Evolutionary conservation across 495 filamentous ascomycete species (phyloP).

Genomic region (Xylaria flabelliformis): DNA sequence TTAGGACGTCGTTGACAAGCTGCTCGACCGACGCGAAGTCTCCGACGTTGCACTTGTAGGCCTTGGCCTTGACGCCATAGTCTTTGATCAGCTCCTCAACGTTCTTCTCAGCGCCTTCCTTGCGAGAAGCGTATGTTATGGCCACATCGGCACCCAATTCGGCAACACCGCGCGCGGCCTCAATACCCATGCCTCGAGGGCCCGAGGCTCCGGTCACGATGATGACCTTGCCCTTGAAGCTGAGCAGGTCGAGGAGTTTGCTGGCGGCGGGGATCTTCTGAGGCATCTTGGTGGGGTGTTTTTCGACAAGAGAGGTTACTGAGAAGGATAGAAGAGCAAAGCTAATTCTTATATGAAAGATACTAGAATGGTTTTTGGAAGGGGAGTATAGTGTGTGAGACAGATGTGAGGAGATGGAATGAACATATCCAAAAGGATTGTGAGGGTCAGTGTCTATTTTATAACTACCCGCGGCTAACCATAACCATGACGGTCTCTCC

Average conservation of each 20-base stretch:
- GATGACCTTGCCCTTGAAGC: constrained; percentile 60
- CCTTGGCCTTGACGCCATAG: constrained; percentile 65
- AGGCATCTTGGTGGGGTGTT: constrained; percentile 38
- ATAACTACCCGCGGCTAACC: constrained; percentile 11
- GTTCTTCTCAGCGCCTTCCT: constrained; percentile 64
- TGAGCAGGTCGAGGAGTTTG: constrained; percentile 52
- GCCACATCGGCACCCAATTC: constrained; percentile 59
- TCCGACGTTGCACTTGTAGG: constrained; percentile 70
- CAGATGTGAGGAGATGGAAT: background rate
- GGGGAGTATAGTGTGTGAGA: background rate
- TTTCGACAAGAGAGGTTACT: background rate
- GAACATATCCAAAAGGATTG: background rate
- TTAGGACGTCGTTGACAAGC: constrained; percentile 58
- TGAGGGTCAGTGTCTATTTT: background rate
- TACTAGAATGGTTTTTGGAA: too few relatives aligned
- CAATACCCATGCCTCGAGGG: constrained; percentile 59
- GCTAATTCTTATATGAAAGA: background rate
- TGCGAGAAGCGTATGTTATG: constrained; percentile 54
- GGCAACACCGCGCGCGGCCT: constrained; percentile 54
- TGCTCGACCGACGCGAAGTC: constrained; percentile 61
- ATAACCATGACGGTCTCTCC: background rate
- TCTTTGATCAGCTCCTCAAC: constrained; percentile 54
- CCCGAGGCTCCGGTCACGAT: constrained; percentile 60
- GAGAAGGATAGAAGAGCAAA: background rate
- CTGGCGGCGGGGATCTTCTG: constrained; percentile 39